Evolutionary conservation across 139 green algal genomes (phyloP).

Genomic region (Chlamydomonas incerta): DNA sequence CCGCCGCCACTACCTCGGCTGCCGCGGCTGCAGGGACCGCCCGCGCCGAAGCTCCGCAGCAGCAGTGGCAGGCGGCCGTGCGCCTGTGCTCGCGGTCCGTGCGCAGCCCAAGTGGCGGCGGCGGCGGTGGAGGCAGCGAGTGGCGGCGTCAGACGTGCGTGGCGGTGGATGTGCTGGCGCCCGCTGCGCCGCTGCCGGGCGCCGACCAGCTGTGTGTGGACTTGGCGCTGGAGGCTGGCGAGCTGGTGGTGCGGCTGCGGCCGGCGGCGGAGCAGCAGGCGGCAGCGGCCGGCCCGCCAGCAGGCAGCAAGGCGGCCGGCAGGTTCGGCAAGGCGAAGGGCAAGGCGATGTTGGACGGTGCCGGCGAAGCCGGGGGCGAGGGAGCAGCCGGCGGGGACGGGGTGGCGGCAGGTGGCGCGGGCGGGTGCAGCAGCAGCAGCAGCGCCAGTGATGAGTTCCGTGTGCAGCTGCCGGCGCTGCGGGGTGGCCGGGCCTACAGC

Average conservation of each 20-base stretch:
- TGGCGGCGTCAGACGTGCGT: neutral
- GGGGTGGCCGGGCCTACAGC: too few species aligned
- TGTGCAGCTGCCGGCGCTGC: constrained; percentile 18
- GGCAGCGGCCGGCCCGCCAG: too few species aligned
- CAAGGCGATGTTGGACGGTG: too few species aligned
- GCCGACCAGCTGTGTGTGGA: neutral
- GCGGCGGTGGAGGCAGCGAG: neutral
- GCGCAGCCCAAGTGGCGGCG: neutral
- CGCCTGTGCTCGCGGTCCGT: too few species aligned
- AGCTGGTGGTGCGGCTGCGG: neutral
- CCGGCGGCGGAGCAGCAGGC: neutral
- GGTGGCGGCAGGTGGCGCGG: too few species aligned
- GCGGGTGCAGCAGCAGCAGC: neutral
- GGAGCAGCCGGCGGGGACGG: too few species aligned
- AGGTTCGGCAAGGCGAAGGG: too few species aligned
- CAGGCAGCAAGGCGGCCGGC: too few species aligned
- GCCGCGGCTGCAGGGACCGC: too few species aligned
- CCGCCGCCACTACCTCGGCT: too few species aligned
- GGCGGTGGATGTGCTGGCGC: constrained; percentile 21
- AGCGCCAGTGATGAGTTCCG: neutral
- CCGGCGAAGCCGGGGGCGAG: neutral
- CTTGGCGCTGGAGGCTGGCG: neutral
- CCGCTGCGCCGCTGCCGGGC: neutral
- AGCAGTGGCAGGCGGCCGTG: too few species aligned
- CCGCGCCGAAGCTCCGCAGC: too few species aligned